Evolutionary conservation across 2,329 filamentous ascomycete species (phyloP).

Genomic region (Capronia coronata): DNA sequence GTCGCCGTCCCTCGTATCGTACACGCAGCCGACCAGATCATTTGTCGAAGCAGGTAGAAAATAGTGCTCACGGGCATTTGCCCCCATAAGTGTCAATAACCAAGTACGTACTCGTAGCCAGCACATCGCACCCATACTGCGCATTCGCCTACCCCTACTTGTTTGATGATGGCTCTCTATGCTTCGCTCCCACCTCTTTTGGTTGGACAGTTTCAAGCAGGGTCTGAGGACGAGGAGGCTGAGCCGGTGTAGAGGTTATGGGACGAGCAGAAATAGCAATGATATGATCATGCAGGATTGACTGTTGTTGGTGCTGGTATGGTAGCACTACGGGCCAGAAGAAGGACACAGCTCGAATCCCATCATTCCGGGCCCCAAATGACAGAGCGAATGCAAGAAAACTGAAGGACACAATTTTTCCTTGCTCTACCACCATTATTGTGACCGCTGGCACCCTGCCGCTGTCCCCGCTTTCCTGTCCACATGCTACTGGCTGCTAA

Average conservation of each 20-base stretch:
- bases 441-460: neutral
- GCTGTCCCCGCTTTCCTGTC: conserved; percentile 13
- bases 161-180: too few species aligned
- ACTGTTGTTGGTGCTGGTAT: neutral
- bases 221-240: too few species aligned
- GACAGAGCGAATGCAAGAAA: neutral
- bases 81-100: too few species aligned
- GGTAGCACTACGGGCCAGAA: neutral
- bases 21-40: neutral
- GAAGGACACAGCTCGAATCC: neutral
- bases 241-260: neutral
- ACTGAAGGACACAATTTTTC: neutral
- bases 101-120: too few species aligned
- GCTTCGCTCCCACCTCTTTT: too few species aligned
- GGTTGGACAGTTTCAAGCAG: too few species aligned
- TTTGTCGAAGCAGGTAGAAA: too few species aligned
- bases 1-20: neutral
- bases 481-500: conserved; percentile 10
- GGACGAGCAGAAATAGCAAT: neutral
- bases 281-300: neutral
- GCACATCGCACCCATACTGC: too few species aligned
- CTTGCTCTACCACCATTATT: conserved; percentile 3
- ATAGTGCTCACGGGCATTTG: neutral
- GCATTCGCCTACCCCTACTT: too few species aligned
- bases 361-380: neutral